Evolutionary conservation across 2,329 filamentous ascomycete species (phyloP), one percentile per base, ranked within the genome.

Genomic region (Hypoxylon sp.): DNA sequence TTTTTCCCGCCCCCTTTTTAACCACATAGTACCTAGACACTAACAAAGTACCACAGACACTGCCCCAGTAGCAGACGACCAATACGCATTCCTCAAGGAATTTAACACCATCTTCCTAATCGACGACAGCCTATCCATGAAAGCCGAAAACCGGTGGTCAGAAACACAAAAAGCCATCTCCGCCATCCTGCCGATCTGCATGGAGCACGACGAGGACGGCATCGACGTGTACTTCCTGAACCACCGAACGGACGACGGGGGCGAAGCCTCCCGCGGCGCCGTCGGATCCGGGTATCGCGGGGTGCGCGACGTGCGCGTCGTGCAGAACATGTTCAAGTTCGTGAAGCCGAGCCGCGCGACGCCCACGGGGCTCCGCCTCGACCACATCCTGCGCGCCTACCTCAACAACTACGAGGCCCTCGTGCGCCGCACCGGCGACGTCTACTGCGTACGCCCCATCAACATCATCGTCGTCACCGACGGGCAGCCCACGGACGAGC

Each of bases 401-500:
- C 77, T 97, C 2, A 76, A 80, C 13, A 77, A 82, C 23, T 87
- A 89, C 70, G 82, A 87, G 72, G 75, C 74, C 0, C 79, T 80
- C 51, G 67, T 75, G 25, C 52, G 73, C 17, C 55, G 67, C 23
- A 75, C 77, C 0, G 79, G 78, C 2, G 79, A 79, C 49, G 77
- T 83, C 17, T 76, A 75, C 28, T 77, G 76, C 5, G 84, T 91
- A 21, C 94, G 93, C 76, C 93, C 94, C 0, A 82, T 97, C 51
- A 98, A 98, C 76, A 86, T 98, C 78, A 97, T 98, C 73, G 90
- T 97, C 68, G 92, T 98, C 75, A 98, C 96, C 0, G 95, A 98
- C 77, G 96, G 96, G 4, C 88, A 85, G 43, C 90, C 96, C 0
- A 89, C 85, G 0, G 94, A 98, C 77, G 93, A 97, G 70, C 89